Evolutionary conservation across 257 asterid species (phyloP), one percentile per base, ranked within the genome.

Genomic region (Jasminum sambac): DNA sequence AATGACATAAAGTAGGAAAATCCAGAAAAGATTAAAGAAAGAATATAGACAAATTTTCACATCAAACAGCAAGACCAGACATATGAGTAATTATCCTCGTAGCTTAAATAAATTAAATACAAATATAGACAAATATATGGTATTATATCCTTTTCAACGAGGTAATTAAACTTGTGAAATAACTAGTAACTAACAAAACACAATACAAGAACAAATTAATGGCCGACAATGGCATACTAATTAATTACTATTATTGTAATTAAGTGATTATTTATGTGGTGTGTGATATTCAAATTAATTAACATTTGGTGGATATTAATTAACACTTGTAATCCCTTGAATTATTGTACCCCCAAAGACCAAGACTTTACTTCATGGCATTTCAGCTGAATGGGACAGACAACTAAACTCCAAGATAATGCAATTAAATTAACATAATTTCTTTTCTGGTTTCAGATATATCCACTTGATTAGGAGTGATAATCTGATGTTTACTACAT

Each of bases 391-490:
- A 48, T 7, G 16, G 21, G 24, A 48, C 58, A n/a, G 3, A 16
- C 58, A 48, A 48, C 8, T n/a, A 4, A n/a, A 46, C 16, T 48
- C 43, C 43, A 6, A 39, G 43, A 39, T n/a, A 8, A 39, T 39
- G 9, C 43, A 39, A 39, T 10, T 39, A 6, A 48, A 48, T 48
- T 48, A 5, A 12, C 39, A 23, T 21, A 60, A 23, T 19, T 26
- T 37, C 8, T 9, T 7, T 6, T 26, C 17, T 42, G 36, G n/a
- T 34, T 44, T 41, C 26, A 43, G 9, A 63, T 19, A 63, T 19
- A 17, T 46, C 17, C 14, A 71, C 50, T 62, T 71, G 68, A 70
- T 60, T 41, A 61, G 11, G 42, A 26, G 42, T 43, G 36, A 25
- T 70, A 58, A 48, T 67, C 38, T 1, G 11, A 39, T 39, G 7